Conservation (phyloP, 208 protist species). For the Acanthamoeba lenticulata region DNA sequence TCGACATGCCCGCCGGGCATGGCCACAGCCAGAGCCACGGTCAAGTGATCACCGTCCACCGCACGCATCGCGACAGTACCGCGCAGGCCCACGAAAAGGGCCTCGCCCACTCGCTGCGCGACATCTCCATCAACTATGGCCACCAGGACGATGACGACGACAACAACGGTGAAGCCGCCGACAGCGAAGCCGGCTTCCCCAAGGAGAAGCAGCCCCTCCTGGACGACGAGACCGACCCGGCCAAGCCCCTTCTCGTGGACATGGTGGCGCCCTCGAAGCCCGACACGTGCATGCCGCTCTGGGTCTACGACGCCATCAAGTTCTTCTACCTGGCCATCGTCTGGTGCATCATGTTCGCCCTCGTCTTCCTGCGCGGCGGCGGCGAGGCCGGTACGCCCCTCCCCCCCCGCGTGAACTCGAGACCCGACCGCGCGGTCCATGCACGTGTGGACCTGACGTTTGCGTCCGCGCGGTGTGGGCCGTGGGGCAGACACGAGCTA, state of each 20-base stretch:
- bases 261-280: neutral
- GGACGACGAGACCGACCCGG: neutral
- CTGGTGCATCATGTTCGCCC: neutral
- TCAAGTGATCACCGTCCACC: neutral
- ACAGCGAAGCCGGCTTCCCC: neutral
- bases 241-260: too few species aligned
- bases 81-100: neutral
- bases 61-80: neutral
- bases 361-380: constrained; percentile 45
- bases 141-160: neutral
- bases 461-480: neutral
- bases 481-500: neutral
- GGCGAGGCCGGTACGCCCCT: neutral
- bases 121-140: too few species aligned
- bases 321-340: neutral
- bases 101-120: neutral
- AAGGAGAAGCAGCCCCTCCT: neutral
- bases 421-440: too few species aligned
- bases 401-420: neutral
- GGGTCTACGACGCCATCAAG: neutral
- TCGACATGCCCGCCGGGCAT: neutral
- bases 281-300: neutral
- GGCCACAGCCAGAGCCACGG: too few species aligned
- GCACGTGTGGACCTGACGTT: neutral
- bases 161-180: too few species aligned